These are phyloP conservation scores for Cokeromyces recurvatus DNA, from an alignment of 371 early-diverging fungal genomes.

Conservation along the genomic window DNA sequence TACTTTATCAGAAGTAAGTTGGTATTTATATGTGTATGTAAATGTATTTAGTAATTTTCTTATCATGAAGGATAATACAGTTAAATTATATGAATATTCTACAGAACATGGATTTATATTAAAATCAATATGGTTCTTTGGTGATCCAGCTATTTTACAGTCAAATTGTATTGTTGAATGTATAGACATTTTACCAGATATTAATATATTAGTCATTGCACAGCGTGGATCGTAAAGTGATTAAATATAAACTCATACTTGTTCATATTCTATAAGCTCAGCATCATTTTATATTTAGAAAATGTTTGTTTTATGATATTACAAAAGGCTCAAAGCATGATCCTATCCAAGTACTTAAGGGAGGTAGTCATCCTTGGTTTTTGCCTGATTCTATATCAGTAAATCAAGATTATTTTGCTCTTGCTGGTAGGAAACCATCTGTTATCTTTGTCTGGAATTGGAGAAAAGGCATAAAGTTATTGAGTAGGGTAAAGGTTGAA, in stretches of 20 bases:
- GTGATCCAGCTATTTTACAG: slow-evolving; percentile 21
- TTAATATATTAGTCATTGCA: slow-evolving; percentile 41
- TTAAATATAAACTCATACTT: too few species aligned
- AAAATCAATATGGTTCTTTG: slow-evolving; percentile 32
- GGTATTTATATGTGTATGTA: neutral
- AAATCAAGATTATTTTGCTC: slow-evolving; percentile 38
- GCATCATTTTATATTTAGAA: slow-evolving; percentile 16
- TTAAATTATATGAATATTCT: slow-evolving; percentile 29
- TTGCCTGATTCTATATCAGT: slow-evolving; percentile 40
- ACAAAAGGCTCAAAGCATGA: slow-evolving; percentile 25
- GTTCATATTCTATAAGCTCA: too few species aligned
- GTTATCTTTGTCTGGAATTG: slow-evolving; percentile 50
- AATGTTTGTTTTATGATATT: slow-evolving; percentile 44
- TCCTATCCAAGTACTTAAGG: slow-evolving; percentile 45
- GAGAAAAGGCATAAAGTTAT: slow-evolving; percentile 40
- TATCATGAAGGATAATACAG: slow-evolving; percentile 32
- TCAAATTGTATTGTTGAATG: slow-evolving; percentile 36
- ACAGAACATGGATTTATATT: slow-evolving; percentile 20
- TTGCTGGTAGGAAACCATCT: slow-evolving; percentile 42
- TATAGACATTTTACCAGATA: slow-evolving; percentile 40
- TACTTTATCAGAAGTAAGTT: slow-evolving; percentile 37
- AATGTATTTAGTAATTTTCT: too few species aligned
- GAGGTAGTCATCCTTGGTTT: slow-evolving; percentile 40
- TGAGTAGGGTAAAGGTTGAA: slow-evolving; percentile 25
- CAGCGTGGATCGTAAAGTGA: slow-evolving; percentile 44